Conservation (phyloP, 2,329 filamentous ascomycete genomes). For the Tricladium varicosporioides region DNA sequence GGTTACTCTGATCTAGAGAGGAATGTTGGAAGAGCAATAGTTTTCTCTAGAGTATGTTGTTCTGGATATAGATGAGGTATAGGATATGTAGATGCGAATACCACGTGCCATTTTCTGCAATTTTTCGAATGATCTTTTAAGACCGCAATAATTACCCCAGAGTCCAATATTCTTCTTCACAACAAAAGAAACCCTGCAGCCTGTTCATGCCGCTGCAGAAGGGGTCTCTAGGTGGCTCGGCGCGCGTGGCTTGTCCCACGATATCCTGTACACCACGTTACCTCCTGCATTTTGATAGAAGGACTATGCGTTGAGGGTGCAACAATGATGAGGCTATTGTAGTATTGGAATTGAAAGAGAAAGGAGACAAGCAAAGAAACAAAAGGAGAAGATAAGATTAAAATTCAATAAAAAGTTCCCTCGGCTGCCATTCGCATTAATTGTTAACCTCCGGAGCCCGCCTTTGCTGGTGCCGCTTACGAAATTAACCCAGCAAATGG, state of each 20-base stretch:
- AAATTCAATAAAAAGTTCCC: not conserved
- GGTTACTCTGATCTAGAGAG: too few relatives aligned
- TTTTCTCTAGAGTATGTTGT: not conserved
- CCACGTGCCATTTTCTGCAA: too few relatives aligned
- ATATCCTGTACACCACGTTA: not conserved
- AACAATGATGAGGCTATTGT: not conserved
- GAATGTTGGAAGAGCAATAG: not conserved
- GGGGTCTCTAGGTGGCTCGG: not conserved
- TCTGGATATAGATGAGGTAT: too few relatives aligned
- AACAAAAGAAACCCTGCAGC: too few relatives aligned
- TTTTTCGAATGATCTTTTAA: too few relatives aligned
- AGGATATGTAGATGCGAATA: too few relatives aligned
- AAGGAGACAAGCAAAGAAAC: not conserved
- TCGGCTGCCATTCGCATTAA: slow-evolving; percentile 4
- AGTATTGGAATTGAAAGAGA: not conserved
- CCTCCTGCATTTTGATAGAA: not conserved
- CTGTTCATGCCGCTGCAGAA: not conserved
- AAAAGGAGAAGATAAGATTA: not conserved
- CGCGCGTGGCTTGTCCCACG: not conserved
- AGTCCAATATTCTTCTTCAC: too few relatives aligned
- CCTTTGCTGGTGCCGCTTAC: not conserved
- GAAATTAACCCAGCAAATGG: too few relatives aligned
- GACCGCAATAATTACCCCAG: too few relatives aligned
- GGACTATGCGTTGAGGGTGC: too few relatives aligned
- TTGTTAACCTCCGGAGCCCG: not conserved